Base-by-base conservation (phyloP, 2,329 filamentous ascomycete genomes). In the Clonostachys solani region DNA sequence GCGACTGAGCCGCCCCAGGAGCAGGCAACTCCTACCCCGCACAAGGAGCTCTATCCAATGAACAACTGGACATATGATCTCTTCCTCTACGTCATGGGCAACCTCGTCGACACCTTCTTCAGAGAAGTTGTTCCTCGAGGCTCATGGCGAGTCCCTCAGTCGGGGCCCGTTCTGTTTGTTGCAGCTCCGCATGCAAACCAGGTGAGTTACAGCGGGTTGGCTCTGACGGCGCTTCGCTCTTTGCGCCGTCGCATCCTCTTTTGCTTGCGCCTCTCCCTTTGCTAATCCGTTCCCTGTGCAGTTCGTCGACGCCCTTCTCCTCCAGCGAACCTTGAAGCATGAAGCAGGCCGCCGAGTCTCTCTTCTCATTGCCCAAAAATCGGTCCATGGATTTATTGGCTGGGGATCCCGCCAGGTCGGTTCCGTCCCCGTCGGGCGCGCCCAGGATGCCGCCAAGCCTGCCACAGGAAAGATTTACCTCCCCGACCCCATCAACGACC, bases 111-210 rank as follows among this genome's bases (percentile, higher is more conserved):
- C 68, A 83, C 96, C 56, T 99, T 99, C 81, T 99, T 99, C 75
- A 86, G 94, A 56, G 94, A 99, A 69, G 90, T 99, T 15, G 92
- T 97, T 64, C 94, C 94, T 12, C 82, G 94, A 54, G 91, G 91
- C 56, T 89, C 92, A 52, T 99, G 94, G 91, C 92, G 92, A 67
- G 88, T 99, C 41, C 94, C 94, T 41, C 84, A 87, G 59, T 80
- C 83, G 52, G 94, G 92, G 0, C 92, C 94, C 2, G 82, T 99
- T 52, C 89, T 99, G 50, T 94, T 99, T 60, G 94, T 99, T 56
- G 94, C 92, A 41, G 94, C 92, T 47, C 94, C 94, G 55, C 94
- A 99, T 75, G 92, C 92, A 50, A 99, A 99, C 66, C 90, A 94
- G 80, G 87, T 90, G 70, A 50, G 76, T 67, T 17, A 5, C 4